Percentiles rank a stretch among this genome's conserved stretches.
Conservation (phyloP, 2,329 filamentous ascomycete species). For the Aspergillus unguis region DNA sequence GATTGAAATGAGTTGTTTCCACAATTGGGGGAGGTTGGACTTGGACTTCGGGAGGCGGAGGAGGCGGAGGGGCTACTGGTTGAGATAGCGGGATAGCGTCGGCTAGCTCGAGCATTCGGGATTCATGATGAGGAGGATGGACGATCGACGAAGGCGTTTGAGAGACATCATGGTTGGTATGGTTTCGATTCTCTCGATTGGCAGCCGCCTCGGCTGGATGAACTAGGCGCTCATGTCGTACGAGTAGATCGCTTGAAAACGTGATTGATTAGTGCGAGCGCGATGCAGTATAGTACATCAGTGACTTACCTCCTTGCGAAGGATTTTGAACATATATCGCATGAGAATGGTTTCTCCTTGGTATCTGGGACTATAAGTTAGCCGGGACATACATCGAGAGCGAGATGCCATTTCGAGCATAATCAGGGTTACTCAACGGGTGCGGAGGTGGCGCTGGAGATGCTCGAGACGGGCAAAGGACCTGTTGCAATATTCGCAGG, state of each 20-base stretch:
- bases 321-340: slow-evolving; percentile 49
- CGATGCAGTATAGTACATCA: slow-evolving; percentile 1
- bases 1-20: slow-evolving; percentile 47
- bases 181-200: slow-evolving; percentile 37
- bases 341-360: slow-evolving; percentile 50
- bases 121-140: slow-evolving; percentile 39
- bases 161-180: slow-evolving; percentile 31
- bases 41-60: slow-evolving; percentile 35
- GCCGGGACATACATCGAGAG: slow-evolving; percentile 6
- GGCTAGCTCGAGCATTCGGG: slow-evolving; percentile 45
- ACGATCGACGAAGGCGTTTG: slow-evolving; percentile 37
- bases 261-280: slow-evolving; percentile 22
- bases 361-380: slow-evolving; percentile 40
- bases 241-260: slow-evolving; percentile 44
- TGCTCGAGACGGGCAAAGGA: slow-evolving; percentile 49
- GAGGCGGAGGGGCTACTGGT: slow-evolving; percentile 24
- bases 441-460: slow-evolving; percentile 51
- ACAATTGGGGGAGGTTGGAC: slow-evolving; percentile 39
- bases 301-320: slow-evolving; percentile 44
- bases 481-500: slow-evolving; percentile 48
- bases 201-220: slow-evolving; percentile 44
- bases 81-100: slow-evolving; percentile 43
- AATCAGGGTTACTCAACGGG: slow-evolving; percentile 43
- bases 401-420: slow-evolving; percentile 12
- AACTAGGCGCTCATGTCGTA: slow-evolving; percentile 50